These are phyloP conservation scores for Magnolia changhungtana DNA, from an alignment of 164 flowering plant genomes.

Conservation along the genomic window DNA sequence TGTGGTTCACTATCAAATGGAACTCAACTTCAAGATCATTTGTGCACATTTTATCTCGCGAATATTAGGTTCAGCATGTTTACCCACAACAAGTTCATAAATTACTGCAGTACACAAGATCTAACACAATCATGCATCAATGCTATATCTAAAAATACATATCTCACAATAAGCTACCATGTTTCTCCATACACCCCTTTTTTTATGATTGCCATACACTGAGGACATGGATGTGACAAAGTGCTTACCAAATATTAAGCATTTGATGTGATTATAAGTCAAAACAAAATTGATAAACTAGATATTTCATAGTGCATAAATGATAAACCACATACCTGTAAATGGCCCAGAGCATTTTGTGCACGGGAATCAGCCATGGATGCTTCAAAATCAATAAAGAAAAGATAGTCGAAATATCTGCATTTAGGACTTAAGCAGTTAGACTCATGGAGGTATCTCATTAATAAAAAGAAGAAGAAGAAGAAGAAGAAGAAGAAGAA, in stretches of 20 bases:
- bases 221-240: not conserved
- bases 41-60: too few species aligned
- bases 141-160: not conserved
- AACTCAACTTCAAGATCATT: too few species aligned
- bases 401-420: constrained; percentile 95
- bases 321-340: constrained; percentile 59
- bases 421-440: constrained; percentile 18
- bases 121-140: not conserved
- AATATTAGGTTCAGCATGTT: too few species aligned
- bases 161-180: not conserved
- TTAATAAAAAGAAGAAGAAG: not conserved
- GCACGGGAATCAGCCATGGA: constrained; percentile 94
- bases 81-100: not conserved
- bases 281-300: not conserved
- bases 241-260: not conserved
- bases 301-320: not conserved
- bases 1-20: too few species aligned
- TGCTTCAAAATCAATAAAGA: constrained; percentile 93
- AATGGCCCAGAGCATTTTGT: constrained; percentile 77
- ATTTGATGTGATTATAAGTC: not conserved
- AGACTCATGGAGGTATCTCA: not conserved
- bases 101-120: not conserved
- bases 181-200: not conserved
- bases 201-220: not conserved
- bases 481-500: too few species aligned